Evolutionary conservation across 1,139 yeast genomes (phyloP).

Genomic region (Saccharomyces hybrid): DNA sequence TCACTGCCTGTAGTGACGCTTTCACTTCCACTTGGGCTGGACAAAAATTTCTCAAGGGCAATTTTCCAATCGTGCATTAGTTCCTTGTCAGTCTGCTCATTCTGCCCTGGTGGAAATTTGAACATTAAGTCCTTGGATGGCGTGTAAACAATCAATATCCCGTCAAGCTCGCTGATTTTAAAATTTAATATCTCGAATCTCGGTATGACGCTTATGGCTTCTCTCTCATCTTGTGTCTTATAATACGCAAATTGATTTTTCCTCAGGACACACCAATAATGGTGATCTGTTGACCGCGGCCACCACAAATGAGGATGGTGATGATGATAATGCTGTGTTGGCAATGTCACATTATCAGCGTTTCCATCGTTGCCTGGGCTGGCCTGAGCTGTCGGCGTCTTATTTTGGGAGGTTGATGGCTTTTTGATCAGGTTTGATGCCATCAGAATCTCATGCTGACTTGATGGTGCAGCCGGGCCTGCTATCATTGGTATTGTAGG

Average conservation of each 20-base stretch:
- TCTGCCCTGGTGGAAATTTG: slow-evolving; percentile 6
- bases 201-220: slow-evolving; percentile 43
- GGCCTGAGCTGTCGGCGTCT: neutral
- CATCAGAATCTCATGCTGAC: slow-evolving; percentile 5
- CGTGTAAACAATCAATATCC: slow-evolving; percentile 14
- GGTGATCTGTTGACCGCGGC: slow-evolving; percentile 6
- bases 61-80: slow-evolving; percentile 11
- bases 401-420: slow-evolving; percentile 2
- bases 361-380: neutral
- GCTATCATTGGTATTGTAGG: neutral
- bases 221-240: slow-evolving; percentile 50
- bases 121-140: slow-evolving; percentile 15
- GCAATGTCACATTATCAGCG: neutral
- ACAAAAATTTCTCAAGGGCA: slow-evolving; percentile 12
- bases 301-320: slow-evolving; percentile 8
- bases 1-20: slow-evolving; percentile 2
- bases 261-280: slow-evolving; percentile 51
- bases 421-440: slow-evolving; percentile 13
- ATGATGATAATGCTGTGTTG: neutral
- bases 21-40: slow-evolving; percentile 2
- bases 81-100: neutral
- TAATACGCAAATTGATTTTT: slow-evolving; percentile 50
- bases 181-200: slow-evolving; percentile 32
- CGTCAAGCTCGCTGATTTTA: slow-evolving; percentile 9
- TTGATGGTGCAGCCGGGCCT: neutral